A percentile compares a stretch with the other conserved stretches of the same genome.
These are phyloP conservation scores for Kuraishia borneana DNA, from an alignment of 805 yeast genomes.

Conservation along the genomic window DNA sequence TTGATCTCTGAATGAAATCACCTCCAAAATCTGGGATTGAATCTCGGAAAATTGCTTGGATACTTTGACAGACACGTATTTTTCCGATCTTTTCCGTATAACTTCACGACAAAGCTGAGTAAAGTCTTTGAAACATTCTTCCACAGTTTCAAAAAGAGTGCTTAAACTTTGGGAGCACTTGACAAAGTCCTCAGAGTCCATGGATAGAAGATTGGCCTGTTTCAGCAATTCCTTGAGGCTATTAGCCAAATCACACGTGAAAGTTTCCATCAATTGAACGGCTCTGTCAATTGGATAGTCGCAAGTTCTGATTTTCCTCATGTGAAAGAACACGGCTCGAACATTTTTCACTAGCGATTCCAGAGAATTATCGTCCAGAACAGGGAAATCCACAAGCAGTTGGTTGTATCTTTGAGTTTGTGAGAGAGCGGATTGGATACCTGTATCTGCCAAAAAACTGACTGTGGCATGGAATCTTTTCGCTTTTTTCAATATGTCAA, in stretches of 20 bases:
- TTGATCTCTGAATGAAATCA: conserved; percentile 33
- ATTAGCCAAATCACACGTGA: conserved; percentile 44
- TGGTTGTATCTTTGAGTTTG: conserved; percentile 46
- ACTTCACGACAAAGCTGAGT: conserved; percentile 60
- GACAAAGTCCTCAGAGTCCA: conserved; percentile 29
- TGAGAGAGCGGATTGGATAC: conserved; percentile 42
- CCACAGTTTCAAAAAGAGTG: conserved; percentile 38
- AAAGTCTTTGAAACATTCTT: conserved; percentile 50
- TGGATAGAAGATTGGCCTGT: conserved; percentile 29
- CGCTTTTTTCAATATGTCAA: conserved; percentile 52
- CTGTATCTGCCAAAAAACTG: conserved; percentile 63
- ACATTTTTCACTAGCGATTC: conserved; percentile 33
- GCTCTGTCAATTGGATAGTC: conserved; percentile 58
- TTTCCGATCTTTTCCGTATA: conserved; percentile 61
- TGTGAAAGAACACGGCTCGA: conserved; percentile 39
- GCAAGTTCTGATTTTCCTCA: conserved; percentile 50
- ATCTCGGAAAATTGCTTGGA: conserved; percentile 28
- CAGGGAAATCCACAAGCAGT: conserved; percentile 60
- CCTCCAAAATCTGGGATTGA: conserved; percentile 29
- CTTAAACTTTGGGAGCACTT: conserved; percentile 16
- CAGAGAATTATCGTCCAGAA: conserved; percentile 42
- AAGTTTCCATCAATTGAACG: conserved; percentile 50
- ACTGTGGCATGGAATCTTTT: conserved; percentile 74
- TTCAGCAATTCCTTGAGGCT: conserved; percentile 29
- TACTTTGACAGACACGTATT: conserved; percentile 54